Evolutionary conservation across 2,329 filamentous ascomycete genomes (phyloP).

Genomic region (Claviceps paspali): DNA sequence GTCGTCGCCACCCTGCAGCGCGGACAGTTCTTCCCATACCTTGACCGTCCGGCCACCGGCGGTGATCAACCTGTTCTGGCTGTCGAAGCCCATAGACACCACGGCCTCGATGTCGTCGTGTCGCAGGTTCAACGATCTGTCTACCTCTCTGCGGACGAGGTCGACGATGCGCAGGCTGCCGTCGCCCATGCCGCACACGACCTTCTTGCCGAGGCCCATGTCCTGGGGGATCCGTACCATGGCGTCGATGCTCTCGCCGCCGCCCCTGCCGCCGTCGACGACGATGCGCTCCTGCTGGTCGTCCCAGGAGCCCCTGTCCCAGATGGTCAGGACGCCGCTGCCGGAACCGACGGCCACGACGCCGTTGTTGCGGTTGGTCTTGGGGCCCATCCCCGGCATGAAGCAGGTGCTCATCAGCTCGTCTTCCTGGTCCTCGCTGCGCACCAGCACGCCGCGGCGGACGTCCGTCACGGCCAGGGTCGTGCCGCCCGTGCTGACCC

Average conservation of each 20-base stretch:
- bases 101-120: conserved; percentile 86
- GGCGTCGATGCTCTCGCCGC: conserved; percentile 69
- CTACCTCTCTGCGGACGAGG: conserved; percentile 57
- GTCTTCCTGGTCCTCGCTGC: conserved; percentile 89
- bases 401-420: conserved; percentile 73
- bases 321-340: conserved; percentile 73
- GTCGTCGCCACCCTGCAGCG: conserved; percentile 26
- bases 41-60: conserved; percentile 78
- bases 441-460: conserved; percentile 68
- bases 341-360: conserved; percentile 62
- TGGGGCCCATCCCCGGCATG: conserved; percentile 60
- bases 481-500: conserved; percentile 82
- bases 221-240: conserved; percentile 56
- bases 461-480: conserved; percentile 85
- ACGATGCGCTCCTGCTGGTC: conserved; percentile 84
- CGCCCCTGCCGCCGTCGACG: conserved; percentile 46
- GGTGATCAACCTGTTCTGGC: conserved; percentile 72
- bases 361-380: conserved; percentile 50
- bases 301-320: conserved; percentile 91
- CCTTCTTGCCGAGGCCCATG: conserved; percentile 54
- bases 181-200: conserved; percentile 70
- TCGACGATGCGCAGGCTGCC: conserved; percentile 66
- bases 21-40: conserved; percentile 76
- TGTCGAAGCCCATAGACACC: conserved; percentile 68
- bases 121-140: conserved; percentile 40